Conservation (phyloP, 495 filamentous ascomycete genomes). For the Trichoderma asperelloides region DNA sequence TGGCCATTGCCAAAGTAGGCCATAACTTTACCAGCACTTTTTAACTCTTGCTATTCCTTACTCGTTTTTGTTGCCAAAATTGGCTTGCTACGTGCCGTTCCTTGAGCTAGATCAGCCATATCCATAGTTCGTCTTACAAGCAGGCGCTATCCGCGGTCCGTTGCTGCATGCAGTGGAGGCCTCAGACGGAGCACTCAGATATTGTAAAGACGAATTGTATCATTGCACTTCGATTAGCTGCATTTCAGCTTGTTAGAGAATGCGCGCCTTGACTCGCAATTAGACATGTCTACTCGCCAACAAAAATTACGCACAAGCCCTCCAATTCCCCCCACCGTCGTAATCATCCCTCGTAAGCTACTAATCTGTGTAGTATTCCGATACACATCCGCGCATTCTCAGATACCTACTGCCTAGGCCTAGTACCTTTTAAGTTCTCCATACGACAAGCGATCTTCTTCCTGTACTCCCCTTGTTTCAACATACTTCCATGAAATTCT, state of each 20-base stretch:
- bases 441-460: background rate
- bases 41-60: background rate
- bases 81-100: background rate
- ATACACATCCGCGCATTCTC: background rate
- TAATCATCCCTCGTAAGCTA: background rate
- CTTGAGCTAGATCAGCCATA: background rate
- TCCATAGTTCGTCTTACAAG: background rate
- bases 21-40: background rate
- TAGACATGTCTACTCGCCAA: background rate
- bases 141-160: background rate
- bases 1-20: background rate
- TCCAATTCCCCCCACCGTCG: background rate
- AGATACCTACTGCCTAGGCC: background rate
- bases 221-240: background rate
- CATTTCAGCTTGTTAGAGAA: conserved; percentile 2
- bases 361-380: background rate
- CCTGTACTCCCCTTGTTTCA: background rate
- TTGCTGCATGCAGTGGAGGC: background rate
- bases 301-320: background rate
- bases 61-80: background rate
- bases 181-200: background rate
- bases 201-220: background rate
- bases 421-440: background rate
- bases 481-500: background rate
- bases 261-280: background rate